Evolutionary conservation across 1,139 yeast genomes (phyloP).

Genomic region (Suhomyces yuchorum): DNA sequence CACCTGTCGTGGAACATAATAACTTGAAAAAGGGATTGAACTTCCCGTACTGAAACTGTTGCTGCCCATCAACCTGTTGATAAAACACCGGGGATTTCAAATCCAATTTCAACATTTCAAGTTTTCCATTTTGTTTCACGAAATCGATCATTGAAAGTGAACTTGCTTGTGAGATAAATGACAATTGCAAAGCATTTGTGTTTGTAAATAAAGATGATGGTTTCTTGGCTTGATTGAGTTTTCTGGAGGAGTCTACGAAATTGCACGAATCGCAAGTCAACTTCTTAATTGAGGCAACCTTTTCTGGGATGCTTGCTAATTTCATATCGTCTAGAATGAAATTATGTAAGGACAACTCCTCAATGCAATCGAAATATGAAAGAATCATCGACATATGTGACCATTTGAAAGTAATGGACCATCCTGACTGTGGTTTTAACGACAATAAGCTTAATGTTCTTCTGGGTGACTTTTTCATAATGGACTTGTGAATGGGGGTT

Average conservation of each 20-base stretch:
- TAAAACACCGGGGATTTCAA: constrained; percentile 53
- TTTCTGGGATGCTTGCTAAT: constrained; percentile 13
- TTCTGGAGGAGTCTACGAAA: constrained; percentile 24
- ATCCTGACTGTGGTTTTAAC: constrained; percentile 48
- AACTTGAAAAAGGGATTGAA: constrained; percentile 47
- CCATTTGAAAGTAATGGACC: constrained; percentile 50
- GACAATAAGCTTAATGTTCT: constrained; percentile 27
- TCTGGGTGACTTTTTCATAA: constrained; percentile 21
- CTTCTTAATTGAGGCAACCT: constrained; percentile 20
- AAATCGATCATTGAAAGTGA: constrained; percentile 56
- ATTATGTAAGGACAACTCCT: constrained; percentile 46
- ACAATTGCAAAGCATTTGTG: constrained; percentile 38
- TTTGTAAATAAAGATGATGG: constrained; percentile 32
- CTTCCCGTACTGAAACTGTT: constrained; percentile 35
- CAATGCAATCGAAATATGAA: constrained; percentile 47
- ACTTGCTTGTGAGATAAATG: constrained; percentile 39
- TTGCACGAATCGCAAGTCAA: constrained; percentile 31
- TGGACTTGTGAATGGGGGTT: background rate
- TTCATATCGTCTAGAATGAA: constrained; percentile 49
- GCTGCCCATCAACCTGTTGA: constrained; percentile 14
- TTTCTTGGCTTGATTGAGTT: constrained; percentile 15
- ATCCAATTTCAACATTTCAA: constrained; percentile 46
- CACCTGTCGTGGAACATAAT: constrained; percentile 43
- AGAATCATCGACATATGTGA: constrained; percentile 28
- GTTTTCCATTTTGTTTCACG: constrained; percentile 25